Conservation (phyloP, 257 asterid genomes). For the Rauvolfia tetraphylla region DNA sequence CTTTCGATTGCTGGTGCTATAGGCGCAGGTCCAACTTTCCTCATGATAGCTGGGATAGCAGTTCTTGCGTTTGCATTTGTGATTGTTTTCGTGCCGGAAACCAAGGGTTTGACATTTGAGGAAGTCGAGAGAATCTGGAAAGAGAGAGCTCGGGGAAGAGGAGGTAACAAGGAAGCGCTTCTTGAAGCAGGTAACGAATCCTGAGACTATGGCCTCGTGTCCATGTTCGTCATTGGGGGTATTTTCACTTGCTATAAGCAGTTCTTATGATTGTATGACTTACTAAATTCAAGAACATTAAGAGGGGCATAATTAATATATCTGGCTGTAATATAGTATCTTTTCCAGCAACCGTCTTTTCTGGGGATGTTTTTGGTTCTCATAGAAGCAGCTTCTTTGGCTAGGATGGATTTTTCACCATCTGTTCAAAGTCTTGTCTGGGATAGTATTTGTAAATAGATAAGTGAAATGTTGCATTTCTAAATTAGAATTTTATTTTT, state of each 20-base stretch:
- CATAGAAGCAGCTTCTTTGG: neutral
- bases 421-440: neutral
- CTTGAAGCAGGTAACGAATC: conserved; percentile 29
- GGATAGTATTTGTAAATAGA: neutral
- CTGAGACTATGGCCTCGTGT: conserved; percentile 10
- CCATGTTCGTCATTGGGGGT: neutral
- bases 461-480: neutral
- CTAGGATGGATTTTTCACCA: conserved; percentile 1
- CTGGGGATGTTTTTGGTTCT: conserved; percentile 1
- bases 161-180: conserved; percentile 40
- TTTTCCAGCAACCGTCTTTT: neutral
- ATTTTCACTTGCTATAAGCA: neutral
- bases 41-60: conserved; percentile 66
- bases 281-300: neutral
- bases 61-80: conserved; percentile 63
- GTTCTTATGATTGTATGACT: neutral
- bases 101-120: conserved; percentile 84
- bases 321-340: neutral
- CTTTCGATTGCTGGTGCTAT: conserved; percentile 62
- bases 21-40: conserved; percentile 70
- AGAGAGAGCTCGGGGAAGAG: conserved; percentile 55
- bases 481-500: neutral
- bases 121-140: conserved; percentile 85
- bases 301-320: neutral
- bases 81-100: conserved; percentile 65